A percentile compares a stretch with the other conserved stretches of the same genome.
These are phyloP conservation scores for Keqinozyma sinolaborantium DNA, from an alignment of 1,139 yeast genomes.

Conservation along the genomic window DNA sequence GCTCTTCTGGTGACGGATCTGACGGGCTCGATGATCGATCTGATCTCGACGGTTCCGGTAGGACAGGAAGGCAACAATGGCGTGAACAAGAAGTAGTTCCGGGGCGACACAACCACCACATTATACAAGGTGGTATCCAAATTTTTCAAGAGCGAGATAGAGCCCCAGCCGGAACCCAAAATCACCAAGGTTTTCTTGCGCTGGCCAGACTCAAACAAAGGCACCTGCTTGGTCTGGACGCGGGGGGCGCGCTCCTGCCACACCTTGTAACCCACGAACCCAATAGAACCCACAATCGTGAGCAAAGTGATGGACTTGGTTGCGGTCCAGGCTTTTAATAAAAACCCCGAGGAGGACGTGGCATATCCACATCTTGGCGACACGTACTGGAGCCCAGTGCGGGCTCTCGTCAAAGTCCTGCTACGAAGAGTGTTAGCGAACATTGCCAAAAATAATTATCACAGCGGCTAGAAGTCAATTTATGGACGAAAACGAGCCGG, in stretches of 20 bases:
- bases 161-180: slow-evolving; percentile 95
- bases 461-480: too few relatives aligned
- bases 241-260: slow-evolving; percentile 62
- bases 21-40: slow-evolving; percentile 53
- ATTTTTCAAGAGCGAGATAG: slow-evolving; percentile 75
- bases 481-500: not conserved
- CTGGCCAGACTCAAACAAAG: slow-evolving; percentile 62
- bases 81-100: slow-evolving; percentile 92
- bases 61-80: slow-evolving; percentile 93
- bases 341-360: slow-evolving; percentile 1
- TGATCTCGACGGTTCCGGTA: slow-evolving; percentile 86
- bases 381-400: too few relatives aligned
- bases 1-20: slow-evolving; percentile 27
- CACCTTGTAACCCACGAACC: slow-evolving; percentile 52
- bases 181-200: slow-evolving; percentile 86
- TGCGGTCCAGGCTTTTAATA: slow-evolving; percentile 24
- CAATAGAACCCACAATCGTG: slow-evolving; percentile 34
- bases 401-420: too few relatives aligned
- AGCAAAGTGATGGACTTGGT: slow-evolving; percentile 25
- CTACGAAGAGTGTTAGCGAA: not conserved
- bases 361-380: not conserved
- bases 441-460: too few relatives aligned
- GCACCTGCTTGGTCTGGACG: slow-evolving; percentile 51
- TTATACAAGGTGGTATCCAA: slow-evolving; percentile 85
- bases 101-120: slow-evolving; percentile 86